Evolutionary conservation across 2,329 filamentous ascomycete species (phyloP), one percentile per base, ranked within the genome.

Genomic region (Pyrenophora tritici-repentis): DNA sequence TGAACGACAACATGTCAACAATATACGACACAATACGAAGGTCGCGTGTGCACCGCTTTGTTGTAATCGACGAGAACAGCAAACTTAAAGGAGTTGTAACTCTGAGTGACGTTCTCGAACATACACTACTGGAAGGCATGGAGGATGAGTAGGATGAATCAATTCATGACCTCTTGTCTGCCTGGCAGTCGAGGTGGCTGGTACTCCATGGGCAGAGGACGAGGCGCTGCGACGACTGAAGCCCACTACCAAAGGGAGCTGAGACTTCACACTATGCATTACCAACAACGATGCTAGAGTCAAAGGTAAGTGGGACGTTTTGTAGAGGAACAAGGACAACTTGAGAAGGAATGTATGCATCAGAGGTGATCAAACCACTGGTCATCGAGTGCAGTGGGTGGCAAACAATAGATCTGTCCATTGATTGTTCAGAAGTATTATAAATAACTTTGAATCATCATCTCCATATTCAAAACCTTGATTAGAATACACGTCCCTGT

Each of bases 11-110:
- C 47, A 83, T 99, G 42, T 93, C 96, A 71, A 93, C 92, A 9
- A 94, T 99, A 62, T 97, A 97, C 72, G 92, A 97, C 73, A 97
- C 94, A 1, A 90, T 99, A 62, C 89, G 93, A 61, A 95, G 93
- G 76, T 96, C 92, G 38, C 84, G 95, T 55, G 93, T 99, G 22
- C 94, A 99, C 75, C 85, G 94, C 57, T 81, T 99, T 59, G 87
- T 97, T 49, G 88, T 99, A 41, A 90, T 99, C 50, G 92, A 99
- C 73, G 91, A 97, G 60, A 84, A 92, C 44, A 90, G 87, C 70
- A 86, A 87, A 62, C 84, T 99, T 47, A 89, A 88, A 72, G 94
- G 94, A 39, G 85, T 99, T 47, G 86, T 99, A 53, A 97, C 92
- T 6, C 80, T 99, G 47, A 97, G 93, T 52, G 94, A 99, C 75